Conservation (phyloP, 1,139 yeast species). For the Hemisphaericaspora lyxosophila region DNA sequence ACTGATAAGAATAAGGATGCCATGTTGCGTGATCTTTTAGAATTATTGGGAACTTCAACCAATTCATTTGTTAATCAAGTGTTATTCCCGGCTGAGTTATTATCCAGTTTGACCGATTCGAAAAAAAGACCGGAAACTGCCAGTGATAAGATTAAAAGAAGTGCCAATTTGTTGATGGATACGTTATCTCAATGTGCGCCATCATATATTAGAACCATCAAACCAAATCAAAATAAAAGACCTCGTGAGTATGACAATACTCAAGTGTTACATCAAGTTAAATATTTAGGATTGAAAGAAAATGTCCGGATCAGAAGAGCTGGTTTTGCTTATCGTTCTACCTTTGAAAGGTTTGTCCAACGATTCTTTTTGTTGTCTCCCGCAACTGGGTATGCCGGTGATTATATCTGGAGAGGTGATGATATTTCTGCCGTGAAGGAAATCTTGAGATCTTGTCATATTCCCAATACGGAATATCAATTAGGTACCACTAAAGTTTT, state of each 20-base stretch:
- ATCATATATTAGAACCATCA: slow-evolving; percentile 94
- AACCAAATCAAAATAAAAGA: slow-evolving; percentile 91
- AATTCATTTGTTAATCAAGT: slow-evolving; percentile 61
- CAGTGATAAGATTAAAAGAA: slow-evolving; percentile 86
- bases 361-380: slow-evolving; percentile 87
- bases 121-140: slow-evolving; percentile 96
- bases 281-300: slow-evolving; percentile 93
- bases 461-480: slow-evolving; percentile 82
- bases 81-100: slow-evolving; percentile 69
- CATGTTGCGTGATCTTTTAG: slow-evolving; percentile 82
- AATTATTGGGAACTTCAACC: slow-evolving; percentile 69
- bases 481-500: slow-evolving; percentile 94
- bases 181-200: slow-evolving; percentile 90
- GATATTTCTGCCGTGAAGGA: slow-evolving; percentile 76
- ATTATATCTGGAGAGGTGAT: slow-evolving; percentile 92
- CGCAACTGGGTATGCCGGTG: slow-evolving; percentile 96
- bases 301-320: slow-evolving; percentile 98
- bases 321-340: slow-evolving; percentile 97
- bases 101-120: slow-evolving; percentile 63
- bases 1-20: slow-evolving; percentile 98
- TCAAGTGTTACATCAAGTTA: slow-evolving; percentile 93
- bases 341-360: slow-evolving; percentile 96
- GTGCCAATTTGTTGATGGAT: slow-evolving; percentile 88
- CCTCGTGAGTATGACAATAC: slow-evolving; percentile 87
- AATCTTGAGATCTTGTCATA: slow-evolving; percentile 75